Evolutionary conservation across 139 green algal species (phyloP).

Genomic region (Chlamydomonas sp.): DNA sequence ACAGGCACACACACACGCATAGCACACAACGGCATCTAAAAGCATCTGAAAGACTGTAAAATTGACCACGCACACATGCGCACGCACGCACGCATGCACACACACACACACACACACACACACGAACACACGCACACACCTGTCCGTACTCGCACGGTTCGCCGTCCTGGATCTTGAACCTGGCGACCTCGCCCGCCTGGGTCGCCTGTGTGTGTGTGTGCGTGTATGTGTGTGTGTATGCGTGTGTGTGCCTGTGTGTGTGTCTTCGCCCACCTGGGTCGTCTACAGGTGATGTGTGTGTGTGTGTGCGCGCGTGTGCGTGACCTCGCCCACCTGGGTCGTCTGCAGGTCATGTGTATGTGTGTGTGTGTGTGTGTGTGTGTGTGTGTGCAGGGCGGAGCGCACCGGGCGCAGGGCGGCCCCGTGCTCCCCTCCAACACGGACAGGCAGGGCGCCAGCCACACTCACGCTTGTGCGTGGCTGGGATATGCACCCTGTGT

Average conservation of each 20-base stretch:
- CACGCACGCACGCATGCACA: too few relatives aligned
- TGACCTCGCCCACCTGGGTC: not conserved
- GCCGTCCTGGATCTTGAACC: slow-evolving; percentile 74
- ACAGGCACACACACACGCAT: too few relatives aligned
- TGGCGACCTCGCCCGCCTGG: slow-evolving; percentile 72
- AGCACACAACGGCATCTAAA: too few relatives aligned
- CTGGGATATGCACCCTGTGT: not conserved
- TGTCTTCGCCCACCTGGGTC: not conserved
- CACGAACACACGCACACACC: too few relatives aligned
- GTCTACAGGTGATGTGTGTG: slow-evolving; percentile 3
- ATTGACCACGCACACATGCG: too few relatives aligned
- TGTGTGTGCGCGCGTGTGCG: not conserved
- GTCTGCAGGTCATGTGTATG: not conserved
- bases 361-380: not conserved
- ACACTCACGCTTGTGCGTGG: not conserved
- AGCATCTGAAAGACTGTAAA: too few relatives aligned
- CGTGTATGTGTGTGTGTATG: not conserved
- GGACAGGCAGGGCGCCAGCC: not conserved
- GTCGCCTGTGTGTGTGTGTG: slow-evolving; percentile 52
- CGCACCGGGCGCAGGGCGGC: too few relatives aligned
- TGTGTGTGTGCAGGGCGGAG: not conserved
- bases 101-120: slow-evolving; percentile 56
- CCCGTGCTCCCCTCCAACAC: not conserved
- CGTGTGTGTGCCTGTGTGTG: not conserved
- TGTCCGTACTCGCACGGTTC: slow-evolving; percentile 74